Percentiles rank a stretch among this genome's conserved stretches.
These are phyloP conservation scores for Pseudogymnoascus sp. DNA, from an alignment of 2,329 filamentous ascomycete genomes.

Conservation along the genomic window DNA sequence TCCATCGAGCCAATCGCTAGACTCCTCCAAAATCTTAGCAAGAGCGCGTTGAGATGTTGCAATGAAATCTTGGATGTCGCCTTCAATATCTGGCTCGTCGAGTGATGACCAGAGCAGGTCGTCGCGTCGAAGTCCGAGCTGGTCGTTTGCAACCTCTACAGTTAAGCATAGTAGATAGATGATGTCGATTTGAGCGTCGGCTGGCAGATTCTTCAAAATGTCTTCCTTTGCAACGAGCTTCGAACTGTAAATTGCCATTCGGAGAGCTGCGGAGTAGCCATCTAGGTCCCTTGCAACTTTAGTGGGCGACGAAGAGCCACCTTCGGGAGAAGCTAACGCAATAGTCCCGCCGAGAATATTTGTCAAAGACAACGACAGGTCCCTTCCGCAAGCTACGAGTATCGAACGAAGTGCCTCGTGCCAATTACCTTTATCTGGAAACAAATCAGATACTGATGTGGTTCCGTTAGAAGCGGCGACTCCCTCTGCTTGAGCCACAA, in stretches of 20 bases:
- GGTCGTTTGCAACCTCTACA: slow-evolving; percentile 44
- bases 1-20: slow-evolving; percentile 37
- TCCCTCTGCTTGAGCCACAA: slow-evolving; percentile 41
- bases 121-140: slow-evolving; percentile 36
- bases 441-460: slow-evolving; percentile 35
- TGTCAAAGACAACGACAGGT: slow-evolving; percentile 62
- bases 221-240: slow-evolving; percentile 44
- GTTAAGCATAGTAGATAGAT: slow-evolving; percentile 45
- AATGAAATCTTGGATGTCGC: slow-evolving; percentile 18
- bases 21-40: slow-evolving; percentile 26
- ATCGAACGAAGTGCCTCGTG: slow-evolving; percentile 50
- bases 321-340: slow-evolving; percentile 45
- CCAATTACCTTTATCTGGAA: slow-evolving; percentile 62
- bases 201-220: slow-evolving; percentile 33
- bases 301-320: slow-evolving; percentile 18
- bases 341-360: slow-evolving; percentile 64
- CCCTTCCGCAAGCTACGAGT: slow-evolving; percentile 39
- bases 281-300: slow-evolving; percentile 51
- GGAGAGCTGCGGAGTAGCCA: slow-evolving; percentile 63
- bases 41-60: slow-evolving; percentile 12
- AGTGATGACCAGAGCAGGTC: slow-evolving; percentile 41
- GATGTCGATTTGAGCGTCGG: slow-evolving; percentile 39
- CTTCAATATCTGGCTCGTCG: slow-evolving; percentile 27
- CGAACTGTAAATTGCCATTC: slow-evolving; percentile 65
- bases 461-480: slow-evolving; percentile 31